Base-by-base conservation (phyloP, 2,329 filamentous ascomycete species). In the Ploettnerulaceae sp. region DNA sequence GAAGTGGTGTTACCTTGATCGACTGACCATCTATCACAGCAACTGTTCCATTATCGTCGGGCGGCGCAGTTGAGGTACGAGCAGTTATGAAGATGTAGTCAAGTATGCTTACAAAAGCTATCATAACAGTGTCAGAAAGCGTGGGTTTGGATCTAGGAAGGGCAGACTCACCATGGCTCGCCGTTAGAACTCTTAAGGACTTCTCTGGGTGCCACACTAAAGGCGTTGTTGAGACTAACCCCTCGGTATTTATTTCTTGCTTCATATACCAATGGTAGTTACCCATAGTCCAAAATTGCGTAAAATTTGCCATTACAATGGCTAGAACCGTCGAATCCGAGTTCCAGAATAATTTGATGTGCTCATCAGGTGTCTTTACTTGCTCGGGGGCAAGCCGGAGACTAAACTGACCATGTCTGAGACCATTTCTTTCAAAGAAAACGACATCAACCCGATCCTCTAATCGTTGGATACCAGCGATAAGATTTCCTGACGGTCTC, bases 221-320 rank as follows among this genome's bases (percentile, higher is more conserved):
- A 12, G 59, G 51, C 15, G 21, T 49, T 14, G 32, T 39, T n/a
- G 51, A 22, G n/a, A 79, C 54, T 29, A 63, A 57, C 36, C 59
- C 56, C 9, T 57, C 59, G 5, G 75, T 69, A 5, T 70, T 67
- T 5, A 96, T 73, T 63, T 96, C 89, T 64, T 95, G 89, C 69
- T 98, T 98, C 12, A 98, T 73, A 65, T 97, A 97, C 79, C 93
- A 98, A 64, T 97, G 88, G 58, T 98, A 98, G 65, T 98, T 98
- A 15, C 89, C 86, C 76, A 85, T 95, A 0, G 89, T 95, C 93
- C 93, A 98, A 1, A 98, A 71, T 62, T 98, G 93, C n/a, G 93
- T 70, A 46, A 80, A 76, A 54, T 89, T 79, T 24, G 72, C 71
- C 57, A 90, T 79, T 1, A 79, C 73, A n/a, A 96, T 82, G 5